These are phyloP conservation scores for Candida glaebosa DNA, from an alignment of 805 yeast species.

Conservation along the genomic window DNA sequence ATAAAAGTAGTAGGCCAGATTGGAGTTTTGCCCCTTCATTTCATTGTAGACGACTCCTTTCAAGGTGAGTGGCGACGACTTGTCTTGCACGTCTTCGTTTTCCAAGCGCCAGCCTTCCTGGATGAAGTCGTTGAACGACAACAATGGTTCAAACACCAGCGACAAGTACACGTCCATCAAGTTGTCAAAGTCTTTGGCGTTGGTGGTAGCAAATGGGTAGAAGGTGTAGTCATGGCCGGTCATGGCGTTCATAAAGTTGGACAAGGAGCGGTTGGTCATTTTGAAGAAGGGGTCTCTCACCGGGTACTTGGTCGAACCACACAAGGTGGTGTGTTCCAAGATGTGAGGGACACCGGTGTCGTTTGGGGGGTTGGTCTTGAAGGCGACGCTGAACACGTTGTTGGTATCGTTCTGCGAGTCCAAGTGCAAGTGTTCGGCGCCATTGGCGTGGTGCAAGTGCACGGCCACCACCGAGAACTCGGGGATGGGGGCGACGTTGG, in stretches of 20 bases:
- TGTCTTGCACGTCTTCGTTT: slow-evolving; percentile 57
- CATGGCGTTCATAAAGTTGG: slow-evolving; percentile 98
- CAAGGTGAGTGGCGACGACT: slow-evolving; percentile 58
- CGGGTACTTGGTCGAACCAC: slow-evolving; percentile 90
- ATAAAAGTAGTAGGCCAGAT: slow-evolving; percentile 81
- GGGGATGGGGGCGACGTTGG: slow-evolving; percentile 66
- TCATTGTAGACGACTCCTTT: slow-evolving; percentile 98
- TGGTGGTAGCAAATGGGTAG: slow-evolving; percentile 95
- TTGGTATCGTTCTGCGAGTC: slow-evolving; percentile 76
- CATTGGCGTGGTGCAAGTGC: slow-evolving; percentile 67
- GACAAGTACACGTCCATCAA: slow-evolving; percentile 85
- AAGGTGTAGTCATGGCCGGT: slow-evolving; percentile 96
- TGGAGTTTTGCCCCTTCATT: slow-evolving; percentile 96
- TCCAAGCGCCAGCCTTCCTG: slow-evolving; percentile 99
- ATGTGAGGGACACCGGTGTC: slow-evolving; percentile 96
- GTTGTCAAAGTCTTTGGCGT: slow-evolving; percentile 73
- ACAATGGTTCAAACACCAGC: slow-evolving; percentile 77
- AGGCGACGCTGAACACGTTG: slow-evolving; percentile 84
- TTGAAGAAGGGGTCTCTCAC: slow-evolving; percentile 97
- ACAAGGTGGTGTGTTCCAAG: slow-evolving; percentile 90
- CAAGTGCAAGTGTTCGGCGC: slow-evolving; percentile 80
- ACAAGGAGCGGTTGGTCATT: slow-evolving; percentile 90
- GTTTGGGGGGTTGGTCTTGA: slow-evolving; percentile 93
- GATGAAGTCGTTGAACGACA: slow-evolving; percentile 74
- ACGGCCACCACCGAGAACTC: slow-evolving; percentile 81